Evolutionary conservation across 495 filamentous ascomycete species (phyloP), one percentile per base, ranked within the genome.

Genomic region (Penicillium malachiteum): DNA sequence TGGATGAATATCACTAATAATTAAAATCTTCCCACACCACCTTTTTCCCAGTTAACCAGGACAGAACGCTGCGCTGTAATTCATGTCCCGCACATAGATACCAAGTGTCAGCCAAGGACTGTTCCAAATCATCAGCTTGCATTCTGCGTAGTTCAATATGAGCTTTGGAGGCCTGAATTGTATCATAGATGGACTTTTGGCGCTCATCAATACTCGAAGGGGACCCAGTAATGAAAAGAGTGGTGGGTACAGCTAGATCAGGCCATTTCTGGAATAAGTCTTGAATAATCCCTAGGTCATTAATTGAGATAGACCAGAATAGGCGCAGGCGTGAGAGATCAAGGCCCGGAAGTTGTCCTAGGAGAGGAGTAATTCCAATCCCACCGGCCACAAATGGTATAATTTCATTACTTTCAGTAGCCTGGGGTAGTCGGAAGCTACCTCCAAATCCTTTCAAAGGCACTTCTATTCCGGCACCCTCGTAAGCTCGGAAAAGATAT

Each of bases 321-420:
- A 91, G 59, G 35, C 65, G 66, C 40, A 90, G 58, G 12, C 56
- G 65, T 18, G 52, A 59, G n/a, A 75, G 56, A 54, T 82, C 64
- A 12, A 85, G 57, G 10, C 65, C 65, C 3, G 72, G 62, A 16
- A 85, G 72, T 53, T 90, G 87, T 5, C 84, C 81, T 31, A 93
- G 76, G 9, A 93, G 56, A 3, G 89, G 90, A 35, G 89, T 95
- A 57, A 93, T 89, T 2, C 90, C 90, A 13, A 95, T 87, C 1
- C 90, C 90, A 1, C 84, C 88, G 40, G 88, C 88, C 7, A 92
- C 69, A 61, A 89, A 92, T 3, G 66, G 64, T 2, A 57, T 10
- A 26, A 57, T 56, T 13, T 65, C 75, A 41, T 48, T 63, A 16
- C 57, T 71, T 65, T 43, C 55, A 57, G 72, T 77, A 60, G 72